Evolutionary conservation across 2,329 filamentous ascomycete species (phyloP).

Genomic region (Alternaria gaisen): DNA sequence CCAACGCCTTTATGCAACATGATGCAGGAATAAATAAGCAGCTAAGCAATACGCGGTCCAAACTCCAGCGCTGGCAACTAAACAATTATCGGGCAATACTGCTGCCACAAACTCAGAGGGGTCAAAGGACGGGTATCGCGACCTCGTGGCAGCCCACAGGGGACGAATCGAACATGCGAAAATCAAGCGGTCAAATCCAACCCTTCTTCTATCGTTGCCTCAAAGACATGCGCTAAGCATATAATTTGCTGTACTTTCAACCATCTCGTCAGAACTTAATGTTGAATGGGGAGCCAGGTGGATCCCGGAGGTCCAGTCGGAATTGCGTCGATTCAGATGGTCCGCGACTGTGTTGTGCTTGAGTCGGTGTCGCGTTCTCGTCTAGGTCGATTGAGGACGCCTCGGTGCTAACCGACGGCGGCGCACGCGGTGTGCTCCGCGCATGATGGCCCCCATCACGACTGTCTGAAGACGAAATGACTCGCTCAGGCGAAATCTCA

Average conservation of each 20-base stretch:
- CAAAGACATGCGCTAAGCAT: slow-evolving; percentile 24
- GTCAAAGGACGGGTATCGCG: slow-evolving; percentile 47
- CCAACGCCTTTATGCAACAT: slow-evolving; percentile 33
- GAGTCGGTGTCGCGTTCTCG: slow-evolving; percentile 45
- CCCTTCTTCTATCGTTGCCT: slow-evolving; percentile 31
- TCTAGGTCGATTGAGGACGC: slow-evolving; percentile 39
- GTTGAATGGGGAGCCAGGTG: slow-evolving; percentile 50
- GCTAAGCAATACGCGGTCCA: slow-evolving; percentile 33
- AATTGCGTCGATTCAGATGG: slow-evolving; percentile 45
- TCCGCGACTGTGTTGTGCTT: slow-evolving; percentile 44
- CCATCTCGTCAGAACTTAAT: slow-evolving; percentile 46
- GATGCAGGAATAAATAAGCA: slow-evolving; percentile 32
- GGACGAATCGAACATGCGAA: slow-evolving; percentile 40
- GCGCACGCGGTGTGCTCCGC: slow-evolving; percentile 35
- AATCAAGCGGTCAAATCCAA: slow-evolving; percentile 33
- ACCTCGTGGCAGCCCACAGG: slow-evolving; percentile 41
- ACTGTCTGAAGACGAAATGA: slow-evolving; percentile 42
- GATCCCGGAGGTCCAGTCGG: slow-evolving; percentile 46
- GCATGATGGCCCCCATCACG: slow-evolving; percentile 34
- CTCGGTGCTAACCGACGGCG: slow-evolving; percentile 35
- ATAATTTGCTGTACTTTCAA: slow-evolving; percentile 5
- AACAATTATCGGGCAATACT: slow-evolving; percentile 34
- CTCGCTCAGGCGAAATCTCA: slow-evolving; percentile 41
- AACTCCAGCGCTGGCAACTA: slow-evolving; percentile 48
- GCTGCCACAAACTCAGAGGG: slow-evolving; percentile 43